Percentiles rank a stretch among this genome's conserved stretches.
These are phyloP conservation scores for Gelatoporia subvermispora DNA, from an alignment of 768 basidiomycete genomes.

Conservation along the genomic window DNA sequence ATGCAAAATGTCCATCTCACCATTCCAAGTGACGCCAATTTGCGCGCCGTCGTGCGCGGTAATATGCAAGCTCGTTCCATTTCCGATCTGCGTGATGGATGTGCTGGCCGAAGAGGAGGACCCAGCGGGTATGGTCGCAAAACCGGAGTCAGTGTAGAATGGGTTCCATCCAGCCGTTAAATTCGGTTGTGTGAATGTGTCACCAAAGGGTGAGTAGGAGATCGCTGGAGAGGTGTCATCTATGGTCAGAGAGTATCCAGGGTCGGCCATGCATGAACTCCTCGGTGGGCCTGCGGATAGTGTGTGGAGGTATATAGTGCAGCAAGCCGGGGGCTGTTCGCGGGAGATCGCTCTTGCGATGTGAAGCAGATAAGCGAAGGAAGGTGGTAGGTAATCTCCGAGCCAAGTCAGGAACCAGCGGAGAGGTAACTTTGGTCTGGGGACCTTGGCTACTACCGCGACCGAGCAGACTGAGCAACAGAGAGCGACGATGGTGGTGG, in stretches of 20 bases:
- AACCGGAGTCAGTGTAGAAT: slow-evolving; percentile 49
- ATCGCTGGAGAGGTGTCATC: slow-evolving; percentile 67
- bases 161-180: slow-evolving; percentile 64
- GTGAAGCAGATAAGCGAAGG: too few species aligned
- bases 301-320: too few species aligned
- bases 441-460: too few species aligned
- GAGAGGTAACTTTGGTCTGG: too few species aligned
- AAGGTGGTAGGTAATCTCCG: too few species aligned
- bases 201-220: slow-evolving; percentile 54
- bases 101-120: slow-evolving; percentile 16
- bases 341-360: too few species aligned
- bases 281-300: background rate
- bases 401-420: too few species aligned
- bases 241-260: slow-evolving; percentile 38
- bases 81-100: slow-evolving; percentile 37
- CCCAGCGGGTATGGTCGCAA: slow-evolving; percentile 22
- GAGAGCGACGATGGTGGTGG: too few species aligned
- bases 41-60: slow-evolving; percentile 58
- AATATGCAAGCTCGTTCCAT: slow-evolving; percentile 55
- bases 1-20: slow-evolving; percentile 34
- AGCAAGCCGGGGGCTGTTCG: too few species aligned
- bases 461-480: too few species aligned
- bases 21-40: slow-evolving; percentile 55
- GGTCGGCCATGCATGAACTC: slow-evolving; percentile 33
- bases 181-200: slow-evolving; percentile 44